Percentiles rank a stretch among this genome's conserved stretches.
Conservation (phyloP, 306 rosid species). For the Medicago truncatula region MtrunA17r5.0-ANR NC_053045.1:48007001-48007500, state of each 20-base stretch:
- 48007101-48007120: constrained; percentile 1
- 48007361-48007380: neutral
- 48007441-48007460: neutral
- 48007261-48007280: neutral
- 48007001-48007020: neutral
- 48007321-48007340: neutral
- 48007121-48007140: neutral
- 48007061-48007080: neutral
- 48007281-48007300: neutral
- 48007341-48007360: neutral
- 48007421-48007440: neutral
- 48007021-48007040: neutral
- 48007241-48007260: neutral
- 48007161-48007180: neutral
- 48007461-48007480: neutral
- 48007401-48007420: neutral
- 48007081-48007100: neutral
- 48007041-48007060: neutral
- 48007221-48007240: neutral
- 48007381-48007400: neutral
- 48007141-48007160: constrained; percentile 11
- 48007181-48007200: neutral
- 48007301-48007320: neutral
- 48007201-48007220: neutral
- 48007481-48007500: constrained; percentile 8